These are phyloP conservation scores for Sporothrix brasiliensis DNA, from an alignment of 2,329 filamentous ascomycete species.

Conservation along the genomic window DNA sequence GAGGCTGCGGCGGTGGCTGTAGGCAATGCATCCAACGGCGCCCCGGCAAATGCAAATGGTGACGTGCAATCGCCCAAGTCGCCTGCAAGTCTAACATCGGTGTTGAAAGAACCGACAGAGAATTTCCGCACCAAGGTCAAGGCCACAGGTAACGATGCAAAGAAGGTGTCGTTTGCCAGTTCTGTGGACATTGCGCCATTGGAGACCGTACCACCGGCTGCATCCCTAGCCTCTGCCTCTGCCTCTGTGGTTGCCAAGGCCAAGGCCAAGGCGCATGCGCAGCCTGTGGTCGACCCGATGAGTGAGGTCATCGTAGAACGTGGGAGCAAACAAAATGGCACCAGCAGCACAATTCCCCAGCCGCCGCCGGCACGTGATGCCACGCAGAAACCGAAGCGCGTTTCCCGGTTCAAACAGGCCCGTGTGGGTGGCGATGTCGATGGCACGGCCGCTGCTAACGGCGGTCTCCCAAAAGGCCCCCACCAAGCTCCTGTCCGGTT, in stretches of 20 bases:
- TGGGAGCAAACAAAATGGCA: background rate
- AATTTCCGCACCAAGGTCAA: conserved; percentile 27
- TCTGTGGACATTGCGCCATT: conserved; percentile 68
- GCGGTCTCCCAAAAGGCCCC: conserved; percentile 47
- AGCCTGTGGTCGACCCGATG: conserved; percentile 37
- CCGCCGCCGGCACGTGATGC: background rate
- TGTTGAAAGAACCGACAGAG: conserved; percentile 27
- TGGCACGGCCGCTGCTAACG: background rate
- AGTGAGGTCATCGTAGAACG: conserved; percentile 41
- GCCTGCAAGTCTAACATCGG: conserved; percentile 5
- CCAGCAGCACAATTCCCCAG: background rate
- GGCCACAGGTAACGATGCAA: conserved; percentile 48
- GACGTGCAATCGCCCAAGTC: conserved; percentile 34
- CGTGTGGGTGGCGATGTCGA: conserved; percentile 35
- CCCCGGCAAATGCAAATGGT: background rate
- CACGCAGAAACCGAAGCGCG: conserved; percentile 44
- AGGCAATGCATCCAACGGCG: background rate
- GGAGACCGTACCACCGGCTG: background rate
- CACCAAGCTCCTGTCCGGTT: conserved; percentile 50
- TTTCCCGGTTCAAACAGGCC: conserved; percentile 58
- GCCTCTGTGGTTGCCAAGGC: background rate
- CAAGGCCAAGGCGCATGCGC: background rate
- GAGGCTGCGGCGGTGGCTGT: conserved; percentile 15
- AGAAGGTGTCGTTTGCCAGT: conserved; percentile 80
- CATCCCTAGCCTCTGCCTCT: background rate